Conservation (phyloP, 768 basidiomycete species). For the Lactifluus pinguis region DNA sequence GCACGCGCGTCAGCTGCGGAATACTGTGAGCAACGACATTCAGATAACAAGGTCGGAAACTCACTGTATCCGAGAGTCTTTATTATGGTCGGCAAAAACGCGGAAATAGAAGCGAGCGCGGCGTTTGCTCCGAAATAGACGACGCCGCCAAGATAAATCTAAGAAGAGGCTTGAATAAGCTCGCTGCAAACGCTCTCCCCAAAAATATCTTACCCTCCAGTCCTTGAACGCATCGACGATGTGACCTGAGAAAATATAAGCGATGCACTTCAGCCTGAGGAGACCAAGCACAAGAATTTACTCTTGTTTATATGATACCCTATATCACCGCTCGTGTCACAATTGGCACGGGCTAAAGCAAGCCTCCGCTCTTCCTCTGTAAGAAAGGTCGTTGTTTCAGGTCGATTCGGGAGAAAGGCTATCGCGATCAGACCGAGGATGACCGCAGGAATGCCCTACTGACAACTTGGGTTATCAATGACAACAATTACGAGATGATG, state of each 20-base stretch:
- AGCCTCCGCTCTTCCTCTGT: conserved; percentile 44
- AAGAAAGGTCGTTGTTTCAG: conserved; percentile 58
- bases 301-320: conserved; percentile 59
- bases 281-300: conserved; percentile 20
- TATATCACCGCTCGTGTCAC: conserved; percentile 55
- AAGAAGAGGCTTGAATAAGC: neutral
- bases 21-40: conserved; percentile 5
- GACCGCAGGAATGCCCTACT: conserved; percentile 58
- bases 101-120: conserved; percentile 69
- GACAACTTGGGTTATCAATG: neutral
- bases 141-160: conserved; percentile 59
- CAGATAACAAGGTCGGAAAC: conserved; percentile 22
- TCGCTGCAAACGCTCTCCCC: neutral
- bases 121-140: conserved; percentile 75
- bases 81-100: conserved; percentile 79
- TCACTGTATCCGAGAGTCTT: conserved; percentile 61
- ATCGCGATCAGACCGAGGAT: conserved; percentile 49
- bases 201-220: conserved; percentile 46
- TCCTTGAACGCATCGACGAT: conserved; percentile 55
- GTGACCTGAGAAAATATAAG: conserved; percentile 37
- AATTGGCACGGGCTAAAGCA: conserved; percentile 58
- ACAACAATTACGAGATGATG: neutral
- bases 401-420: conserved; percentile 56
- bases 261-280: neutral
- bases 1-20: conserved; percentile 49